Base-by-base conservation (phyloP, 306 rosid genomes). In the Alnus glutinosa region DNA sequence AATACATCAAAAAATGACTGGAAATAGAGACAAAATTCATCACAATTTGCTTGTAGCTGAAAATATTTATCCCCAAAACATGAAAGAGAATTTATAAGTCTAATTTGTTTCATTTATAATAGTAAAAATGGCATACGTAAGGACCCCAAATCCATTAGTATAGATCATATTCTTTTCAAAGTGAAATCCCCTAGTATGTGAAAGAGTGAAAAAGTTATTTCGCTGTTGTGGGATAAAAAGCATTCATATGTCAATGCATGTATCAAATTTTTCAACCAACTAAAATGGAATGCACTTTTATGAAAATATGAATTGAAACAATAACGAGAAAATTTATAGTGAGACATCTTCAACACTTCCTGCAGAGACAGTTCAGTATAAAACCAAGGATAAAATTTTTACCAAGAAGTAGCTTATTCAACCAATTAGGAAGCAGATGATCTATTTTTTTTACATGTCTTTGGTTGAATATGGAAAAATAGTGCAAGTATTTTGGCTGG, bases 11-110 rank as follows among this genome's bases (percentile, higher is more conserved):
- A 75, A 57, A 42, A n/a, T 64, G 44, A 57, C 62, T 57, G 28
- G 36, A 58, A 19, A 44, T n/a, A 52, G 77, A 14, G 47, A n/a
- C 9, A 73, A 34, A 5, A 37, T 18, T 73, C 46, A 61, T 47
- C 23, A 62, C 61, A 55, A 59, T 47, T 75, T 47, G 9, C 47
- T 61, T 61, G 71, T 30, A 23, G 18, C 30, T 7, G 30, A 46
- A 75, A 75, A 61, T 48, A 75, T 47, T 12, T 23, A 32, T 46
- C 28, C 59, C 42, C 42, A 36, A 57, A 0, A 75, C 19, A 46
- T 75, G n/a, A 78, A 55, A 55, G 51, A 55, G 67, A 74, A 44
- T n/a, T 36, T n/a, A 71, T 54, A 55, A 57, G 55, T 36, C 69
- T 74, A 74, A 37, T 18, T 34, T 71, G 51, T 55, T 42, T 42